Conservation (phyloP, 164 flowering plant genomes). For the Nelumbo lutea region DNA sequence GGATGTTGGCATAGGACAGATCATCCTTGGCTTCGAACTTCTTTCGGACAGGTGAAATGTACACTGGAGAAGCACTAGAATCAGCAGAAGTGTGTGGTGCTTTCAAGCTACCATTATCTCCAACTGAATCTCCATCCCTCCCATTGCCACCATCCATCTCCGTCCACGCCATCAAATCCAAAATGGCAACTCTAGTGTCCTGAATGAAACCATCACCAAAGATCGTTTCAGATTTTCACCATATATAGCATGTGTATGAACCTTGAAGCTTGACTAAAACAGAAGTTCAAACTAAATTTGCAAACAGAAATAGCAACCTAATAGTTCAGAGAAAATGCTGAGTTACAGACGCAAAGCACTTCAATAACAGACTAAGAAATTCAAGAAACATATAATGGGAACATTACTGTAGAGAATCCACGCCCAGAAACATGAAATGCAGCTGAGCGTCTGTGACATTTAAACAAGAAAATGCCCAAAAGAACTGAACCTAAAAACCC, state of each 20-base stretch:
- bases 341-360: too few species aligned
- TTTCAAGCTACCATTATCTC: slow-evolving; percentile 46
- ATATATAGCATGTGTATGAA: neutral
- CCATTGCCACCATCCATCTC: slow-evolving; percentile 39
- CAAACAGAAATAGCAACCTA: too few species aligned
- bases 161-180: slow-evolving; percentile 40
- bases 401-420: too few species aligned
- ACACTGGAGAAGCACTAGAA: slow-evolving; percentile 26
- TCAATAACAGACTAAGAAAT: too few species aligned
- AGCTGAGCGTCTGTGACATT: neutral
- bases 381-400: too few species aligned
- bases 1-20: slow-evolving; percentile 84
- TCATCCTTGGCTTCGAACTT: slow-evolving; percentile 74
- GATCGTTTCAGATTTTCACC: neutral
- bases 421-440: too few species aligned
- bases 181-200: slow-evolving; percentile 16
- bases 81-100: slow-evolving; percentile 29
- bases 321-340: too few species aligned
- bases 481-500: neutral
- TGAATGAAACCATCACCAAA: slow-evolving; percentile 13
- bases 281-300: too few species aligned
- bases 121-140: slow-evolving; percentile 29
- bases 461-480: neutral
- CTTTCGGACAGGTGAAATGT: slow-evolving; percentile 28
- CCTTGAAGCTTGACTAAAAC: neutral